These are phyloP conservation scores for Rhododendron simsii DNA, from an alignment of 148 eudicot species.

Conservation along the genomic window DNA sequence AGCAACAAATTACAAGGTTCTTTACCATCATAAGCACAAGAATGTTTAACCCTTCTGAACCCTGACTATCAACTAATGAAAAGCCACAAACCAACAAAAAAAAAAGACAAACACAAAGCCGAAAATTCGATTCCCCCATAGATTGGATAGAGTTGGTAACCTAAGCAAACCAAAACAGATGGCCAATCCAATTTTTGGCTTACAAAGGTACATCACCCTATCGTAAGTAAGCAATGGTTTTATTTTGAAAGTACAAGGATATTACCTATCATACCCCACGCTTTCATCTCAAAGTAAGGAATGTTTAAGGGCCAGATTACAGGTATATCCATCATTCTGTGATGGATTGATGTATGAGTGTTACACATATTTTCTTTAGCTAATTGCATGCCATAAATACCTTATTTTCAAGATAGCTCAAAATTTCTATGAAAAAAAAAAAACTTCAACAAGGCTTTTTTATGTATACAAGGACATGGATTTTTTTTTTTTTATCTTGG, in stretches of 20 bases:
- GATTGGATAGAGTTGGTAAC: neutral
- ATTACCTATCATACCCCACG: neutral
- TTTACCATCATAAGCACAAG: neutral
- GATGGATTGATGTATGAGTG: neutral
- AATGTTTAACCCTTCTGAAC: neutral
- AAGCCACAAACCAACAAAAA: neutral
- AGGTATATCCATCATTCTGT: neutral
- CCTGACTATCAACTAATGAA: neutral
- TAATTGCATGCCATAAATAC: neutral
- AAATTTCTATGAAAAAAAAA: neutral
- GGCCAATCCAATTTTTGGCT: neutral
- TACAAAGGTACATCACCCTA: neutral
- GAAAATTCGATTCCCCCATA: neutral
- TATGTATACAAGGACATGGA: neutral
- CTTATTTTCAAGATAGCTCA: neutral
- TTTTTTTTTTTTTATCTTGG: neutral
- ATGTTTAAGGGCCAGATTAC: neutral
- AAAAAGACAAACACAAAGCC: neutral
- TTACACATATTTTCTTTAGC: neutral
- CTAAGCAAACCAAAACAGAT: neutral
- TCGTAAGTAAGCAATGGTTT: neutral
- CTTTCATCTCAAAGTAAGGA: neutral
- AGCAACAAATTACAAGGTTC: conserved; percentile 3
- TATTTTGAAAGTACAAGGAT: neutral
- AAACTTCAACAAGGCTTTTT: neutral